phyloP scores from a whole-genome alignment of 768 basidiomycete species.

The Fomitopsis serialis region DNA sequence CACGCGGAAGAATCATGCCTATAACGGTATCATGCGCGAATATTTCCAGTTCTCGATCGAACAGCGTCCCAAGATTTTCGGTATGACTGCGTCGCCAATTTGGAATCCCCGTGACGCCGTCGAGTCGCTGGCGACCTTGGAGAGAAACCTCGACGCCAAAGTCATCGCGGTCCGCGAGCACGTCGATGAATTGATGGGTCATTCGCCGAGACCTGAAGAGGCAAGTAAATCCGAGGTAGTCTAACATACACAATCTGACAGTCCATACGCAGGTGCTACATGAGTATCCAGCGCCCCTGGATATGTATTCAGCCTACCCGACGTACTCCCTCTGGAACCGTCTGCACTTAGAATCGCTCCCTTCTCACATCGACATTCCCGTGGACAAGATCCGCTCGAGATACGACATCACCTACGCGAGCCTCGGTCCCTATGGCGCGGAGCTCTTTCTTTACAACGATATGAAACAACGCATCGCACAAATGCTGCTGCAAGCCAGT shows the following conservation, averaged over 20 bases:
- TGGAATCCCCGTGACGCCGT: constrained; percentile 72
- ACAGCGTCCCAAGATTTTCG: constrained; percentile 78
- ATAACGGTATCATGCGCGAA: constrained; percentile 53
- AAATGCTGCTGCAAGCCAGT: constrained; percentile 26
- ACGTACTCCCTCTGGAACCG: constrained; percentile 50
- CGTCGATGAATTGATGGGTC: constrained; percentile 52
- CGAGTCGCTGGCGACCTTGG: constrained; percentile 56
- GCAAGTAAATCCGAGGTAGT: constrained; percentile 27
- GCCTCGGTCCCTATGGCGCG: constrained; percentile 70
- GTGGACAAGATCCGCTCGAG: constrained; percentile 59
- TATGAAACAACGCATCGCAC: constrained; percentile 43
- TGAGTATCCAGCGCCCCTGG: constrained; percentile 48
- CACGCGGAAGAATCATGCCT: constrained; percentile 49
- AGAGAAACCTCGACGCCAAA: constrained; percentile 67
- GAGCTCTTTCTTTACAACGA: constrained; percentile 67
- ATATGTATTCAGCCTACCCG: constrained; percentile 47
- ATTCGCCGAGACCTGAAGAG: constrained; percentile 65
- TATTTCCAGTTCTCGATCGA: constrained; percentile 40
- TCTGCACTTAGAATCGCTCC: constrained; percentile 35
- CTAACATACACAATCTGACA: neutral
- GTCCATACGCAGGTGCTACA: constrained; percentile 43
- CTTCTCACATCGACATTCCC: constrained; percentile 37
- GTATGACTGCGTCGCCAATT: constrained; percentile 89
- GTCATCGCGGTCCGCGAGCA: constrained; percentile 73
- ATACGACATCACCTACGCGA: constrained; percentile 53